A percentile compares a stretch with the other conserved stretches of the same genome.
phyloP scores from a whole-genome alignment of 495 filamentous ascomycete genomes.

The Podospora pseudoanserina region DNA sequence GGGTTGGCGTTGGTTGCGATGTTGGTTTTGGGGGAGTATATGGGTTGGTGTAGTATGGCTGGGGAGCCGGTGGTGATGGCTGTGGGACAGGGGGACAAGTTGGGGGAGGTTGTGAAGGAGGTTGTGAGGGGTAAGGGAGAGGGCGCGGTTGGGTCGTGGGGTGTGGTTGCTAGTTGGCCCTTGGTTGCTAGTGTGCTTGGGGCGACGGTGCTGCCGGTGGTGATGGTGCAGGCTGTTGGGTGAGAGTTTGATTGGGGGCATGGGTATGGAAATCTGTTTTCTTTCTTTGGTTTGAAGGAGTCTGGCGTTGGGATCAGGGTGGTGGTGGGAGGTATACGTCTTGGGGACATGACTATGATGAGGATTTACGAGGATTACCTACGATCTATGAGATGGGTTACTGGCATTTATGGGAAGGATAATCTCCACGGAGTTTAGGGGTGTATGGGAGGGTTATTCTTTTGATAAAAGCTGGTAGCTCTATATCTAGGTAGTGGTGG shows the following conservation, averaged over 20 bases:
- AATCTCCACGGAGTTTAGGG: not conserved
- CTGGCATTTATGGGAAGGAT: not conserved
- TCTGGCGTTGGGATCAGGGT: too few relatives aligned
- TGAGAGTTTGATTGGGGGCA: not conserved
- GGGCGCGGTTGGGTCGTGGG: not conserved
- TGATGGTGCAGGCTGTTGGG: not conserved
- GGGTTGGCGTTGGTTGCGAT: not conserved
- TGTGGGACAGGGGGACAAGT: not conserved
- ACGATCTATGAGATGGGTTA: not conserved
- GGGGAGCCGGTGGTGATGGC: not conserved
- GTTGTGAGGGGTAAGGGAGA: not conserved
- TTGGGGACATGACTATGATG: not conserved
- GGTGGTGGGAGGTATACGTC: not conserved
- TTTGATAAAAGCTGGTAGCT: not conserved
- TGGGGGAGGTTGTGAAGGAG: not conserved
- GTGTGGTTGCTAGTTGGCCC: not conserved
- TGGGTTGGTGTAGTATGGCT: not conserved
- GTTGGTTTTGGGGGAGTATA: not conserved
- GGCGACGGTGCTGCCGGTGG: not conserved
- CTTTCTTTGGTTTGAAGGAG: not conserved
- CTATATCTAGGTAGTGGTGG: not conserved
- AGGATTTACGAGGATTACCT: too few relatives aligned
- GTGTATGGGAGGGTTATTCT: not conserved
- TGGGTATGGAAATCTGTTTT: too few relatives aligned
- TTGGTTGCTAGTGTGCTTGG: not conserved